Percentiles rank a stretch among this genome's conserved stretches.
phyloP scores from a whole-genome alignment of 805 yeast genomes.

The Yarrowia sp. region DNA sequence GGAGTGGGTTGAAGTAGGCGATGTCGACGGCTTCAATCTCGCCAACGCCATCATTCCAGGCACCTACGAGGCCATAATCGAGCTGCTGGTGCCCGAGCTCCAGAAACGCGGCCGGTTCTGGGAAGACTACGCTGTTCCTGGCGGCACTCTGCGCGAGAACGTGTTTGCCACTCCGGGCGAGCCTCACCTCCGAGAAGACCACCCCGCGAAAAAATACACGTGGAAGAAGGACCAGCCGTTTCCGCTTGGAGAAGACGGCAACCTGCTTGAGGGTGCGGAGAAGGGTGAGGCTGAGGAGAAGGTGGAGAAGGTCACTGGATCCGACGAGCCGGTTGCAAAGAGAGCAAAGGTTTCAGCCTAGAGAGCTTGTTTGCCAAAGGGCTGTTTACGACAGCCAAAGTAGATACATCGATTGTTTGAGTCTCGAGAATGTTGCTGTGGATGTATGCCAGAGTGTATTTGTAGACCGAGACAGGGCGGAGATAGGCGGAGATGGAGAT shows the following conservation, averaged over 20 bases:
- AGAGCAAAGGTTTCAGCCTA: conserved; percentile 3
- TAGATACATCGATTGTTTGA: no score
- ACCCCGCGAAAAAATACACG: conserved; percentile 29
- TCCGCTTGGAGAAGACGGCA: conserved; percentile 7
- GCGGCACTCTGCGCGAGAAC: conserved; percentile 43
- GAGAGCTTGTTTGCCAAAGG: no score
- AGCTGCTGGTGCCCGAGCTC: conserved; percentile 43
- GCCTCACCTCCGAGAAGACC: conserved; percentile 29
- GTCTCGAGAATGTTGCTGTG: no score
- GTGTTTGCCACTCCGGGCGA: conserved; percentile 32
- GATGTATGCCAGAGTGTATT: no score
- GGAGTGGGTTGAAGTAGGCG: conserved; percentile 43
- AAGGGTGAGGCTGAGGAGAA: neutral
- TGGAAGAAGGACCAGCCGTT: conserved; percentile 5
- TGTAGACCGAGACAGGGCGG: no score
- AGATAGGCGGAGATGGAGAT: no score
- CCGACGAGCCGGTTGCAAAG: neutral
- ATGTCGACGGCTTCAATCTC: conserved; percentile 47
- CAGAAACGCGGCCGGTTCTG: conserved; percentile 41
- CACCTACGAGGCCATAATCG: conserved; percentile 43
- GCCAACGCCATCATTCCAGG: conserved; percentile 43
- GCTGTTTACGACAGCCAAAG: no score
- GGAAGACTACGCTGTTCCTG: conserved; percentile 42
- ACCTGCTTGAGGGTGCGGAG: neutral
- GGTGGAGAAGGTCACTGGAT: neutral